Conservation (phyloP, 192 early-diverging fungal genomes). For the Mortierella alpina region DNA sequence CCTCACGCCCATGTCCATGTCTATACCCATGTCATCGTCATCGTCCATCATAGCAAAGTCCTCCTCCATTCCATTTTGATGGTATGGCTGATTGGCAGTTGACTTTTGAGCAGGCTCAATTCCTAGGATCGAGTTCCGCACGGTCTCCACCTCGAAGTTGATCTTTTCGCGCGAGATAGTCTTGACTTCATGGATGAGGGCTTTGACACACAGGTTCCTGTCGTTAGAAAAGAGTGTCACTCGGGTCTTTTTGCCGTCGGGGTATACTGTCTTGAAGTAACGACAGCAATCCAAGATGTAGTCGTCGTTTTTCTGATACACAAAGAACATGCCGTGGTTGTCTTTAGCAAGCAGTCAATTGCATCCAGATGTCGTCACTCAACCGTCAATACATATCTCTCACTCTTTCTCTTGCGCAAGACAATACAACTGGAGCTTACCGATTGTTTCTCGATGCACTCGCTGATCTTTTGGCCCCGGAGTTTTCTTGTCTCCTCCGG, state of each 20-base stretch:
- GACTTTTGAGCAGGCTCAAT: too few relatives aligned
- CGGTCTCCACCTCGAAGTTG: slow-evolving; percentile 15
- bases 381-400: not conserved
- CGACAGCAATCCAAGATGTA: slow-evolving; percentile 69
- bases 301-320: slow-evolving; percentile 60
- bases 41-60: slow-evolving; percentile 22
- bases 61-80: not conserved
- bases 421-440: not conserved
- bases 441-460: slow-evolving; percentile 50
- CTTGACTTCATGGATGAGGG: slow-evolving; percentile 63
- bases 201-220: slow-evolving; percentile 66
- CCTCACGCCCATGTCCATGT: not conserved
- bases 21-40: not conserved
- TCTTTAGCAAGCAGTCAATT: not conserved
- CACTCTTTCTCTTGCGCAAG: not conserved
- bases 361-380: not conserved
- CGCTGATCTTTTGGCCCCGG: slow-evolving; percentile 63
- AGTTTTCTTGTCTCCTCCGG: slow-evolving; percentile 34
- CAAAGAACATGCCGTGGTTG: not conserved
- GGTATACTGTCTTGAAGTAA: slow-evolving; percentile 53
- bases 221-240: slow-evolving; percentile 68
- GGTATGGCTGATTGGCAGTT: not conserved
- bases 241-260: slow-evolving; percentile 1
- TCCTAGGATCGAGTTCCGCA: slow-evolving; percentile 12
- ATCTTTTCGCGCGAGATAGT: slow-evolving; percentile 46